Conservation (phyloP, 108 stramenopile genomes). For the Ochromonas danica region DNA sequence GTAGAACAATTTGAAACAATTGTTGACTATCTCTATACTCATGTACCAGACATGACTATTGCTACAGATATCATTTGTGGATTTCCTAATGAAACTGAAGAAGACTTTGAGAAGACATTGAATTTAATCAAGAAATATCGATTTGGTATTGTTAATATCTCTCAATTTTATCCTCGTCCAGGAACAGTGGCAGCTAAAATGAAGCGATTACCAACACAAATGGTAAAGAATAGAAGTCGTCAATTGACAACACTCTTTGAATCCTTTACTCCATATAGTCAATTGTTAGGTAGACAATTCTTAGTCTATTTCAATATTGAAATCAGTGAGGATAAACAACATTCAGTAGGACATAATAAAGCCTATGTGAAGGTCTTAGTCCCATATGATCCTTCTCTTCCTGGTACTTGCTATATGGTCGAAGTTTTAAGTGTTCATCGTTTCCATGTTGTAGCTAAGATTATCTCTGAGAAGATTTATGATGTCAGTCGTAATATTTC, state of each 20-base stretch:
- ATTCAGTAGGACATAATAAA: conserved; percentile 48
- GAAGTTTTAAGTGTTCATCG: conserved; percentile 8
- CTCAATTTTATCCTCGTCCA: conserved; percentile 60
- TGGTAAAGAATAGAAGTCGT: conserved; percentile 50
- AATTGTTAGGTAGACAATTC: conserved; percentile 4
- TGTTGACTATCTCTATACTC: conserved; percentile 31
- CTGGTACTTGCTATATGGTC: conserved; percentile 21
- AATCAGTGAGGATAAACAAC: conserved; percentile 33
- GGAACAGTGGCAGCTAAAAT: conserved; percentile 59
- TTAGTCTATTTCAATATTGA: conserved; percentile 37
- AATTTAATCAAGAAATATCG: conserved; percentile 37
- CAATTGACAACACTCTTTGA: conserved; percentile 38
- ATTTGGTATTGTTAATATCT: conserved; percentile 48
- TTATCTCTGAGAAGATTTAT: too few species aligned
- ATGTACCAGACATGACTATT: conserved; percentile 42
- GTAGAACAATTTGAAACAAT: conserved; percentile 43
- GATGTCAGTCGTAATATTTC: too few species aligned
- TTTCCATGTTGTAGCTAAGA: conserved; percentile 3
- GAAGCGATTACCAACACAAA: conserved; percentile 43
- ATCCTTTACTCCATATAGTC: conserved; percentile 36
- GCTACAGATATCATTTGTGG: conserved; percentile 60
- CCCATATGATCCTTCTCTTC: background rate
- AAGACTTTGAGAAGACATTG: conserved; percentile 49
- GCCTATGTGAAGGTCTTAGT: conserved; percentile 49
- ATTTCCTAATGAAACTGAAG: conserved; percentile 53